A percentile compares a stretch with the other conserved stretches of the same genome.
Conservation (phyloP, 495 filamentous ascomycete genomes). For the Saxophila tyrrhenica region DNA sequence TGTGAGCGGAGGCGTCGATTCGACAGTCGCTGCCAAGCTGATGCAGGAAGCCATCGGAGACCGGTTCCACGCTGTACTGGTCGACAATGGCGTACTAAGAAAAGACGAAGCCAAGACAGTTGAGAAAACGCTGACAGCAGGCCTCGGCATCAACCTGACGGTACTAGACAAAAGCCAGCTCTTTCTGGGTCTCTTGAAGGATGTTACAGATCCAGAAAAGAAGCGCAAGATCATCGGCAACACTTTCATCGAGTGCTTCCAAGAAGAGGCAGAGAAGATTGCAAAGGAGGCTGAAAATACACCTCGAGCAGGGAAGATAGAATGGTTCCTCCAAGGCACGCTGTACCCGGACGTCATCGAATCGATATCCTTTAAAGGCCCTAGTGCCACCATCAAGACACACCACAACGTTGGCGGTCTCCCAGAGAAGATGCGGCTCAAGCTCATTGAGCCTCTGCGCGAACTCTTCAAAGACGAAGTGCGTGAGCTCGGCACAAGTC, state of each 20-base stretch:
- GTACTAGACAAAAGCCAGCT: slow-evolving; percentile 68
- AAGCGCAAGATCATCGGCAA: slow-evolving; percentile 90
- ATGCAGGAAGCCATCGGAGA: slow-evolving; percentile 77
- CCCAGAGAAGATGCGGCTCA: slow-evolving; percentile 46
- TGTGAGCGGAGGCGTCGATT: slow-evolving; percentile 85
- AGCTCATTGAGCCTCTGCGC: slow-evolving; percentile 69
- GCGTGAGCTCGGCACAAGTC: slow-evolving; percentile 60
- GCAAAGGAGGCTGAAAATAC: slow-evolving; percentile 53
- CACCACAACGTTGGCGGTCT: slow-evolving; percentile 79
- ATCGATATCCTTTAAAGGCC: slow-evolving; percentile 70
- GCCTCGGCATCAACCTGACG: slow-evolving; percentile 81
- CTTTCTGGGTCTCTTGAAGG: slow-evolving; percentile 65
- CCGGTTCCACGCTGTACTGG: slow-evolving; percentile 78
- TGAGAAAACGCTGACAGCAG: slow-evolving; percentile 58
- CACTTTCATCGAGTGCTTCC: slow-evolving; percentile 80
- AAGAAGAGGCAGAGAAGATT: slow-evolving; percentile 66
- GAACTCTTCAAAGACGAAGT: slow-evolving; percentile 81
- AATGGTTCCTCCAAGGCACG: slow-evolving; percentile 80
- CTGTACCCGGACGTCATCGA: slow-evolving; percentile 76
- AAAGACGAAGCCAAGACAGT: slow-evolving; percentile 74
- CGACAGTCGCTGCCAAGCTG: slow-evolving; percentile 76
- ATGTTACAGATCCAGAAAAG: slow-evolving; percentile 63
- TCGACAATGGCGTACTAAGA: slow-evolving; percentile 83
- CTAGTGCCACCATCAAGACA: slow-evolving; percentile 71
- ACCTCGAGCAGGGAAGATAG: slow-evolving; percentile 53